A percentile compares a stretch with the other conserved stretches of the same genome.
These are phyloP conservation scores for Triangularia setosa DNA, from an alignment of 2,329 filamentous ascomycete species.

Conservation along the genomic window DNA sequence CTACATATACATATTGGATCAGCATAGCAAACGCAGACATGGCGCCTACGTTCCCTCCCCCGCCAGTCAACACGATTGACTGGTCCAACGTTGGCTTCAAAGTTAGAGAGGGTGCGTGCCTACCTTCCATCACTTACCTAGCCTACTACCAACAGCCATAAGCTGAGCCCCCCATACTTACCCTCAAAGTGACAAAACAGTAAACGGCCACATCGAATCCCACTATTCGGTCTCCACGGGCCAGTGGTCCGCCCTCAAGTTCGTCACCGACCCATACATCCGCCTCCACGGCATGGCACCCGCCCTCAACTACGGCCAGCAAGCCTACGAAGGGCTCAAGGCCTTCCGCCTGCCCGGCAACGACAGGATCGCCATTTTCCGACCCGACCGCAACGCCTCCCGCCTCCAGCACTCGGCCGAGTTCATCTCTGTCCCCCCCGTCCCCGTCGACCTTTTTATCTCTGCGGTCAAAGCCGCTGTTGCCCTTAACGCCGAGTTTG, in stretches of 20 bases:
- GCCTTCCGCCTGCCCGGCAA: constrained; percentile 78
- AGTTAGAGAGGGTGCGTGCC: constrained; percentile 71
- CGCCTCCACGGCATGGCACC: constrained; percentile 93
- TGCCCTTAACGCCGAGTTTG: constrained; percentile 81
- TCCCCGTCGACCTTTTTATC: constrained; percentile 74
- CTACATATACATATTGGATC: background rate
- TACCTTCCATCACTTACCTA: no score
- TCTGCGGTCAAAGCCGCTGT: constrained; percentile 76
- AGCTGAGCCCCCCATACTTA: background rate
- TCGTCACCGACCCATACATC: constrained; percentile 79
- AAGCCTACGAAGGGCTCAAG: constrained; percentile 98
- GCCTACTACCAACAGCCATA: background rate
- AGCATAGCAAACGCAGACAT: background rate
- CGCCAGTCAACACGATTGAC: constrained; percentile 78
- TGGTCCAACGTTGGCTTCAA: constrained; percentile 93
- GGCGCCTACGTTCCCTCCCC: constrained; percentile 63
- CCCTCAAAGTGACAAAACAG: constrained; percentile 38
- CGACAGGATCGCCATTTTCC: constrained; percentile 75
- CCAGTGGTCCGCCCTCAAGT: constrained; percentile 72
- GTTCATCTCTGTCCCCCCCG: constrained; percentile 76
- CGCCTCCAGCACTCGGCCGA: constrained; percentile 82
- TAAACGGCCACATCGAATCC: constrained; percentile 91
- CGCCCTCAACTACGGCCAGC: constrained; percentile 93
- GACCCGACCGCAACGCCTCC: constrained; percentile 75
- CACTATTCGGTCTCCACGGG: constrained; percentile 72